Percentiles rank a stretch among this genome's conserved stretches.
These are phyloP conservation scores for Citrus sp. DNA, from an alignment of 345 rosid genomes.

Conservation along the genomic window DNA sequence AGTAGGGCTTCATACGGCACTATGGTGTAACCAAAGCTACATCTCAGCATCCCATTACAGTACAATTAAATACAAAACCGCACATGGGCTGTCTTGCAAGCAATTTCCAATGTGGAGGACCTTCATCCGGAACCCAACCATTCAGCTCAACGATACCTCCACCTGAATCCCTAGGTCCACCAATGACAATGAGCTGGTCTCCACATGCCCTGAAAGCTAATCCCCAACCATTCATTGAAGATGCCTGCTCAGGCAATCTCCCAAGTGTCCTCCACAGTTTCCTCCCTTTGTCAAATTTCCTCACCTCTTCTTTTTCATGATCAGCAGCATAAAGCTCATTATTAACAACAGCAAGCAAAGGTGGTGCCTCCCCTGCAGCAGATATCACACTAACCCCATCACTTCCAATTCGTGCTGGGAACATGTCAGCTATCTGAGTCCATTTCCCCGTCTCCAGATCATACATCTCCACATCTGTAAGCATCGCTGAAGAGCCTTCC, in stretches of 20 bases:
- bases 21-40: conserved; percentile 16
- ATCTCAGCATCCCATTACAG: conserved; percentile 80
- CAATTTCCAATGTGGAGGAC: conserved; percentile 56
- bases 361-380: conserved; percentile 63
- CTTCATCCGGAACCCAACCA: conserved; percentile 66
- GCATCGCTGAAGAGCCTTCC: conserved; percentile 25
- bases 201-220: conserved; percentile 81
- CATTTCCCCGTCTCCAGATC: conserved; percentile 54
- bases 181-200: conserved; percentile 52
- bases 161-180: conserved; percentile 50
- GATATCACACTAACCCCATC: conserved; percentile 16
- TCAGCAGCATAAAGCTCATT: conserved; percentile 76
- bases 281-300: conserved; percentile 50
- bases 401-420: conserved; percentile 35
- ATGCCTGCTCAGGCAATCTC: conserved; percentile 49
- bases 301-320: conserved; percentile 46
- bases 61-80: conserved; percentile 72
- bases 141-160: conserved; percentile 61
- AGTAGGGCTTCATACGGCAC: conserved; percentile 4
- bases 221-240: conserved; percentile 82
- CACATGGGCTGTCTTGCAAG: conserved; percentile 48
- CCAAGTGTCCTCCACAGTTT: conserved; percentile 54
- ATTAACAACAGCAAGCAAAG: conserved; percentile 68
- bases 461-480: conserved; percentile 65
- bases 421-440: conserved; percentile 63